Evolutionary conservation across 352 stramenopile genomes (phyloP), one percentile per base, ranked within the genome.

Genomic region (Pythium oligandrum): DNA sequence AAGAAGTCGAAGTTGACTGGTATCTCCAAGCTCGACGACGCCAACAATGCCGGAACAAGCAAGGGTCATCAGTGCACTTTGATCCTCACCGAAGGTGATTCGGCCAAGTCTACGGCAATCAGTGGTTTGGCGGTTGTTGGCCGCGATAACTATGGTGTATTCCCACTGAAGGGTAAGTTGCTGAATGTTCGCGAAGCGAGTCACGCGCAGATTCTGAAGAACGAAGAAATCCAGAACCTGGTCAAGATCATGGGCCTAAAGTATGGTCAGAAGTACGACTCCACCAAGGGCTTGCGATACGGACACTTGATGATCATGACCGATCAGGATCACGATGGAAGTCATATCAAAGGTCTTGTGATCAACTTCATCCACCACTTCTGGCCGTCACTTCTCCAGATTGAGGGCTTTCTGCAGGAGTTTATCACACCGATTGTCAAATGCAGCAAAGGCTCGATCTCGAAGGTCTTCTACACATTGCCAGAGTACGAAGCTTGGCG

Each of bases 31-130:
- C 77, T 99, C 3, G 96, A 99, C 55, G 97, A 99, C 67, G 97
- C 97, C 0, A 98, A 99, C 66, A 67, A 91, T 40, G 96, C 97
- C 34, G 97, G 96, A 36, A 93, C 76, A 10, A 81, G 92, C 17
- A 89, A 95, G 47, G 79, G 75, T 32, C 73, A 88, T 48, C 61
- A 97, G 33, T 99, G 97, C 64, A 99, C 97, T 3, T 65, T 99
- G n/a, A 99, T 99, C 59, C 68, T 99, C 12, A 99, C 97, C 2
- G 97, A 99, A 83, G 97, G 97, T 68, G 97, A 99, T 72, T 99
- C 96, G 12, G 97, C 97, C 51, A 99, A 99, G 70, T 96, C 95
- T 7, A 73, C 98, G 17, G 96, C 96, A 17, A 93, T 99, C n/a
- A 93, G 92, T 43, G 97, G 96, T 34, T 71, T 99, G 3, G 82